A percentile compares a stretch with the other conserved stretches of the same genome.
Conservation (phyloP, 2,329 filamentous ascomycete genomes). For the Amesomyces nigricolor region DNA sequence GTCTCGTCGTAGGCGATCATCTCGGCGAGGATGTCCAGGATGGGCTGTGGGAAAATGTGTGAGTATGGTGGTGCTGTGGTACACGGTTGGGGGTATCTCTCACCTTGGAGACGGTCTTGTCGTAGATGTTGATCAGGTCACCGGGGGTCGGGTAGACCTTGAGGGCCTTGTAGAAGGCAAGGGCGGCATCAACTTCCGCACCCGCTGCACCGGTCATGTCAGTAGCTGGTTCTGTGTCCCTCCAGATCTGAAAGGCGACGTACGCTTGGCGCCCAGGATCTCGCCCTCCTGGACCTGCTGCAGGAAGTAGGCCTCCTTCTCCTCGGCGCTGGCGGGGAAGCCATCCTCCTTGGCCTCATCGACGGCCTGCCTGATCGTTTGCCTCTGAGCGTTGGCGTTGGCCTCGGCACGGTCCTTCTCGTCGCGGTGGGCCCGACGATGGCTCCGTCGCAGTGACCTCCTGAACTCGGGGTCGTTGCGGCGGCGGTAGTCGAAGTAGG, state of each 20-base stretch:
- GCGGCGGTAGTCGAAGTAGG: constrained; percentile 65
- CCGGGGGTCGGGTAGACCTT: constrained; percentile 95
- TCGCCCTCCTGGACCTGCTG: constrained; percentile 89
- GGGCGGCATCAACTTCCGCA: constrained; percentile 72
- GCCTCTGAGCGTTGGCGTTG: constrained; percentile 60
- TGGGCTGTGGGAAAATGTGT: constrained; percentile 51
- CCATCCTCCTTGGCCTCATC: constrained; percentile 83
- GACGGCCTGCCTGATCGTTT: constrained; percentile 68
- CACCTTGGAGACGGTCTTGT: constrained; percentile 97
- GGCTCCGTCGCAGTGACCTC: constrained; percentile 65
- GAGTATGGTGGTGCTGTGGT: neutral
- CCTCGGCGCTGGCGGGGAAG: constrained; percentile 83
- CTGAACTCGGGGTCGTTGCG: constrained; percentile 61
- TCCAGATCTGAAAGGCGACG: constrained; percentile 29
- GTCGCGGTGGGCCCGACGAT: constrained; percentile 63
- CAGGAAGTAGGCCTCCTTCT: constrained; percentile 96
- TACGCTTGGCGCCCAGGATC: constrained; percentile 75
- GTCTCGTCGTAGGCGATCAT: constrained; percentile 92
- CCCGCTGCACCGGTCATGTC: constrained; percentile 43
- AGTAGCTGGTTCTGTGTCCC: neutral
- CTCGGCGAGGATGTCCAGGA: constrained; percentile 92
- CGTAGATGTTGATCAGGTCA: constrained; percentile 93
- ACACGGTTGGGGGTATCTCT: constrained; percentile 11
- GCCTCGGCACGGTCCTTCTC: constrained; percentile 68
- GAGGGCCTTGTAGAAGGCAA: constrained; percentile 96